phyloP scores from a whole-genome alignment of 2,329 filamentous ascomycete species.

The Trichophyton rubrum region DNA sequence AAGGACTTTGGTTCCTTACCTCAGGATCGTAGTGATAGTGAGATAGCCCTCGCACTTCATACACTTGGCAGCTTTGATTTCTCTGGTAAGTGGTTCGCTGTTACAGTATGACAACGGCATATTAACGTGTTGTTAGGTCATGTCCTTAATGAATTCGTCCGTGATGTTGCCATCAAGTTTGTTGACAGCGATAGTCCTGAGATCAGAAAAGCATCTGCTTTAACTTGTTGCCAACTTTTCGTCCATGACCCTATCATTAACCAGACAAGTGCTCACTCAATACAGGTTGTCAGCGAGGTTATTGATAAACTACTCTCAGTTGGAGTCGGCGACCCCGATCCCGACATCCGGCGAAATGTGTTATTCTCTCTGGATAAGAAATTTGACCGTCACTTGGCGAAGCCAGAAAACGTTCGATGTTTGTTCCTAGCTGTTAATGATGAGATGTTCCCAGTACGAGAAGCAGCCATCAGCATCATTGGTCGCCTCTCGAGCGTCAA shows the following conservation, averaged over 20 bases:
- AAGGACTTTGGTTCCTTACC: slow-evolving; percentile 76
- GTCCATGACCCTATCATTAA: slow-evolving; percentile 95
- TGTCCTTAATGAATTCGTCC: slow-evolving; percentile 94
- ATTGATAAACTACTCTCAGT: slow-evolving; percentile 94
- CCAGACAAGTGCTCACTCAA: slow-evolving; percentile 91
- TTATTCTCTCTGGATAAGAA: slow-evolving; percentile 79
- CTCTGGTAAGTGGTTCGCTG: slow-evolving; percentile 35
- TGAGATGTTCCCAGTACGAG: slow-evolving; percentile 80
- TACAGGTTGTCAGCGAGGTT: slow-evolving; percentile 94
- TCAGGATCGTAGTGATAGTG: slow-evolving; percentile 66
- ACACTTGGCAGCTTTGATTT: slow-evolving; percentile 98
- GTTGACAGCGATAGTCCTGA: slow-evolving; percentile 92
- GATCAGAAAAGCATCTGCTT: slow-evolving; percentile 82
- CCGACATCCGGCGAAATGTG: slow-evolving; percentile 79
- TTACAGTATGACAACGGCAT: background rate
- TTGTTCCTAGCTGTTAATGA: slow-evolving; percentile 93
- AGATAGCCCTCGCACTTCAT: slow-evolving; percentile 85
- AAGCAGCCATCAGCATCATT: slow-evolving; percentile 92
- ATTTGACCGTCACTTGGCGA: slow-evolving; percentile 92
- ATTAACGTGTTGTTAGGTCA: slow-evolving; percentile 43
- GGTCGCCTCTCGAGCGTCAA: slow-evolving; percentile 83
- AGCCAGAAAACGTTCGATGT: slow-evolving; percentile 92
- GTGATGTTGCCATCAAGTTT: slow-evolving; percentile 95
- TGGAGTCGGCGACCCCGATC: slow-evolving; percentile 80
- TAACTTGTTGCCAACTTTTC: slow-evolving; percentile 97